Evolutionary conservation across 163 green algal genomes (phyloP).

Genomic region (Scenedesmus sp.): DNA sequence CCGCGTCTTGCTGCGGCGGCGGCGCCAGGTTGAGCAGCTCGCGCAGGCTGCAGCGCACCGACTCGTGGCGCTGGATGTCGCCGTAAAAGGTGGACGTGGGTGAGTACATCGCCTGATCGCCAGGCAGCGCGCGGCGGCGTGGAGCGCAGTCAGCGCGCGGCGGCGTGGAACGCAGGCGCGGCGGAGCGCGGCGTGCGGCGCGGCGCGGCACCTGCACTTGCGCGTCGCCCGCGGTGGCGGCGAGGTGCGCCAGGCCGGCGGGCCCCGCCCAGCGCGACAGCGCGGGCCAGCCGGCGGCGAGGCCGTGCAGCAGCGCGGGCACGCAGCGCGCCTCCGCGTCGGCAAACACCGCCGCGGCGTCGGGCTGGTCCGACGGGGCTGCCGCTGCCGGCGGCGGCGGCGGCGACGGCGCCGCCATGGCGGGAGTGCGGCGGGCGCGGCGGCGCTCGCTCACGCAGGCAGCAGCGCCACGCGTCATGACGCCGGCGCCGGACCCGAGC

Average conservation of each 20-base stretch:
- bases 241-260: conserved; percentile 12
- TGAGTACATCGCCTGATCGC: conserved; percentile 17
- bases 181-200: background rate
- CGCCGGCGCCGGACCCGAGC: background rate
- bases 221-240: conserved; percentile 2
- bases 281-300: conserved; percentile 21
- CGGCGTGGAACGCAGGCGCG: background rate
- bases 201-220: conserved; percentile 18
- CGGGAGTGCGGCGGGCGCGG: too few species aligned
- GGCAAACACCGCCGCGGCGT: background rate
- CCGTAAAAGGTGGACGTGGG: conserved; percentile 29
- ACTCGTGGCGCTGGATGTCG: conserved; percentile 31
- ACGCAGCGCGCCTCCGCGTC: background rate
- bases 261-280: conserved; percentile 14
- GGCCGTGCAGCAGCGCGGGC: conserved; percentile 19
- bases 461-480: background rate
- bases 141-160: background rate
- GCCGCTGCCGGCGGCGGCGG: background rate
- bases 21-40: conserved; percentile 18
- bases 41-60: conserved; percentile 17
- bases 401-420: background rate
- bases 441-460: too few species aligned
- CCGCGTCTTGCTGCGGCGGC: conserved; percentile 17
- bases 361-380: background rate
- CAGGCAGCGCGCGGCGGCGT: background rate